Conservation (phyloP, 805 yeast genomes). For the Cyberlindnera maritima region DNA sequence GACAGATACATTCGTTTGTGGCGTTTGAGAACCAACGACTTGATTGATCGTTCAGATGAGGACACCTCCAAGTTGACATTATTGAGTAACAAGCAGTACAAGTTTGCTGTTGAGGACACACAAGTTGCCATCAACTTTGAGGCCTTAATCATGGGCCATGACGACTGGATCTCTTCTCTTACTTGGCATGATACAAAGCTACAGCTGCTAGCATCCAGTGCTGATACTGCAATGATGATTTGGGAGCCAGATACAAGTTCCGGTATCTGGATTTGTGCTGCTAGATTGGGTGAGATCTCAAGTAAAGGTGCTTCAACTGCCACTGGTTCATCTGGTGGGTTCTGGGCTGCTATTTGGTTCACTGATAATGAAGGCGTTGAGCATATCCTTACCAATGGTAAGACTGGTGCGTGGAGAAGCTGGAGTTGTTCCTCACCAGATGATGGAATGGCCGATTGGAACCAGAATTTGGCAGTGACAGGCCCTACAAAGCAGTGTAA, state of each 20-base stretch:
- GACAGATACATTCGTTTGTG: constrained; percentile 90
- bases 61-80: constrained; percentile 49
- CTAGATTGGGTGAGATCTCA: constrained; percentile 86
- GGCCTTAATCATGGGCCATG: constrained; percentile 95
- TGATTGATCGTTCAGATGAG: constrained; percentile 55
- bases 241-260: constrained; percentile 89
- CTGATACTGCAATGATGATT: constrained; percentile 89
- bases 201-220: constrained; percentile 77
- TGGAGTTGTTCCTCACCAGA: constrained; percentile 45
- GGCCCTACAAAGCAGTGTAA: constrained; percentile 78
- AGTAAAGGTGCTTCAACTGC: constrained; percentile 98
- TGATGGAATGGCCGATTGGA: constrained; percentile 34
- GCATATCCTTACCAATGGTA: constrained; percentile 76
- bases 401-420: constrained; percentile 87
- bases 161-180: constrained; percentile 91
- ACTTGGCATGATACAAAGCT: constrained; percentile 66
- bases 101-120: constrained; percentile 41
- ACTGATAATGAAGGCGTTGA: constrained; percentile 35
- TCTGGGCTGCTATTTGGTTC: constrained; percentile 73
- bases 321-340: constrained; percentile 87
- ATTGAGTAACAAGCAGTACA: constrained; percentile 71
- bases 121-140: constrained; percentile 72
- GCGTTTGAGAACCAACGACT: constrained; percentile 61
- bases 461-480: constrained; percentile 55
- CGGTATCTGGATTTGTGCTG: constrained; percentile 84